Percentiles rank a stretch among this genome's conserved stretches.
phyloP scores from a whole-genome alignment of 176 grass and related monocot genomes.

The Thinopyrum elongatum region DNA sequence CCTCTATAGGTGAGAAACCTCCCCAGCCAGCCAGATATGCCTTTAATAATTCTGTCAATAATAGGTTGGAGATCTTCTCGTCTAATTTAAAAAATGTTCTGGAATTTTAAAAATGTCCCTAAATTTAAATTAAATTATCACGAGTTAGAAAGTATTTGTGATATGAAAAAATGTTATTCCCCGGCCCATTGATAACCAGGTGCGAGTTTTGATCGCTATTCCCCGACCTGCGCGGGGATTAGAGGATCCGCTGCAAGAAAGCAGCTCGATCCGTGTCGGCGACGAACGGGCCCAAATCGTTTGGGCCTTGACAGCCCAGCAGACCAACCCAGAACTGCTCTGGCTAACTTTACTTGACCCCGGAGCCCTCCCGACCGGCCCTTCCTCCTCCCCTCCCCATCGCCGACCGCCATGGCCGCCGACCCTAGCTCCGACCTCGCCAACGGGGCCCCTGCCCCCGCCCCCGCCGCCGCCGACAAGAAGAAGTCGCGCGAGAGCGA shows the following conservation, averaged over 20 bases:
- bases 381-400: neutral
- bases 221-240: no score
- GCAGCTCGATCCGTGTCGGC: neutral
- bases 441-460: neutral
- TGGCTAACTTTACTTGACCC: neutral
- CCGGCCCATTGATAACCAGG: no score
- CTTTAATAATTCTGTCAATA: no score
- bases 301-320: neutral
- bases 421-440: conserved; percentile 23
- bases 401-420: conserved; percentile 35
- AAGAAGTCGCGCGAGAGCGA: conserved; percentile 64
- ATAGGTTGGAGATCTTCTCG: no score
- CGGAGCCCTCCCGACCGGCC: neutral
- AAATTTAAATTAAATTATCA: no score
- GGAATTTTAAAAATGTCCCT: no score
- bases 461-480: neutral
- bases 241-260: neutral
- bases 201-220: no score
- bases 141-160: no score
- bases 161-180: no score
- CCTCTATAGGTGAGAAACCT: no score
- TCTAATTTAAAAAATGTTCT: no score
- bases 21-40: no score
- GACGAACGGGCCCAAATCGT: neutral
- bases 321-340: neutral